Evolutionary conservation across 2,329 filamentous ascomycete species (phyloP).

Genomic region (Graphiopsis chlorocephala): DNA sequence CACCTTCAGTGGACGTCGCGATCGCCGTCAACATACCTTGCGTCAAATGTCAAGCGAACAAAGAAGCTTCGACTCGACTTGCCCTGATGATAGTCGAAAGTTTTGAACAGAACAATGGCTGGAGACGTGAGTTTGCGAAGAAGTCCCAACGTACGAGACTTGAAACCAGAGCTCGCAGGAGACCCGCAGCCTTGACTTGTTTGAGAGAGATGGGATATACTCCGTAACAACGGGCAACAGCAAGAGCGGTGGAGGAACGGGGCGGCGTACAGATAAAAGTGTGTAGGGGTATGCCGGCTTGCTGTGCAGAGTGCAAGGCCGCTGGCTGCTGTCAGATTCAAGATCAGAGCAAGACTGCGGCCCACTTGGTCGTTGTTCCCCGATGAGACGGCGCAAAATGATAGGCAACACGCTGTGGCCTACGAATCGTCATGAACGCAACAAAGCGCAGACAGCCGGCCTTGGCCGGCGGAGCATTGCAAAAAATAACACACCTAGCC

Average conservation of each 20-base stretch:
- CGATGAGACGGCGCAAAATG: constrained; percentile 13
- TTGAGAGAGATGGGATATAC: constrained; percentile 7
- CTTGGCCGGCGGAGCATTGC: constrained; percentile 11
- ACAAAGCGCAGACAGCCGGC: constrained; percentile 15
- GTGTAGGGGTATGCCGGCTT: constrained; percentile 16
- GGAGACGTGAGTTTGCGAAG: not conserved
- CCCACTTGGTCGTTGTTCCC: constrained; percentile 14
- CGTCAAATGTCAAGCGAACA: constrained; percentile 11
- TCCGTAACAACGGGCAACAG: constrained; percentile 12
- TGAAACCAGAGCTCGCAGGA: constrained; percentile 1
- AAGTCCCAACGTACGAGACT: not conserved
- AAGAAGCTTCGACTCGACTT: constrained; percentile 14
- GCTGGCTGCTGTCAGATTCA: constrained; percentile 13
- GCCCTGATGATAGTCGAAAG: not conserved
- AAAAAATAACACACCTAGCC: constrained; percentile 12
- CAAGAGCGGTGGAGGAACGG: constrained; percentile 13
- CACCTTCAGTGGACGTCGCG: not conserved
- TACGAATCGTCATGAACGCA: constrained; percentile 13
- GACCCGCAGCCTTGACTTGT: not conserved
- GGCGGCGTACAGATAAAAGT: constrained; percentile 10
- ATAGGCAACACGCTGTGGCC: constrained; percentile 16
- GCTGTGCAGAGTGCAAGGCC: constrained; percentile 13
- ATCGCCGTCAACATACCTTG: constrained; percentile 7
- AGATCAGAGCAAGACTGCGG: constrained; percentile 14
- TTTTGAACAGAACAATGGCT: constrained; percentile 2